Base-by-base conservation (phyloP, 2,329 filamentous ascomycete species). In the Exophiala alcalophila region DNA sequence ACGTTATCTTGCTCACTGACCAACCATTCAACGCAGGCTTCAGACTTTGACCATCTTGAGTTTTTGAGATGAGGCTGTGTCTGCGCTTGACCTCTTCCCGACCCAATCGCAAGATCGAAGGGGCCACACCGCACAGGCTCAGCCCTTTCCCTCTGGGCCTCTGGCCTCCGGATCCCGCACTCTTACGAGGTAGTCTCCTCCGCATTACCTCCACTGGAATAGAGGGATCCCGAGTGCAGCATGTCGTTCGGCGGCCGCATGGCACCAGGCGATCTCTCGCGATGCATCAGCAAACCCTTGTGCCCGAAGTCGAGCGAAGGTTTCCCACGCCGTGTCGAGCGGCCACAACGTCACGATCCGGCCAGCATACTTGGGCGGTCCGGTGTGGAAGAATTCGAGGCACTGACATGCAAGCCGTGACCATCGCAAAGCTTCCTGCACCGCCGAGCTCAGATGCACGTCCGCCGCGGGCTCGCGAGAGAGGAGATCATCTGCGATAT, bases 381-480 rank as follows among this genome's bases (percentile, higher is more conserved):
- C 35, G 5, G 40, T 49, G 28, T 49, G 46, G 28, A 49, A 52
- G 35, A 37, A 52, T n/a, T 52, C 49, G 11, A 49, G 39, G 33
- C 49, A 43, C 28, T 52, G 42, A 19, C 46, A 50, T 14, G 50
- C 42, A 18, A 41, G 28, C 12, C 43, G 31, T 34, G 46, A 44
- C 43, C 50, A 53, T n/a, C 32, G 34, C 19, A 44, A 39, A n/a
- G 38, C 43, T 25, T 53, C 38, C 26, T 41, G 36, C 32, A 47
- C 18, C 28, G 46, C 39, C 33, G 39, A 27, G 11, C 35, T 32
- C 16, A 35, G 26, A 28, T 44, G 12, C 19, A 45, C 38, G 18
- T 41, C 38, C n/a, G 40, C 35, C 4, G 29, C 21, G 12, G 35
- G 26, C 4, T 26, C 39, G 11, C 26, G 45, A 9, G 27, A 40